Percentiles rank a stretch among this genome's conserved stretches.
Conservation (phyloP, 1,139 yeast genomes). For the Scheffersomyces stambukii region DNA sequence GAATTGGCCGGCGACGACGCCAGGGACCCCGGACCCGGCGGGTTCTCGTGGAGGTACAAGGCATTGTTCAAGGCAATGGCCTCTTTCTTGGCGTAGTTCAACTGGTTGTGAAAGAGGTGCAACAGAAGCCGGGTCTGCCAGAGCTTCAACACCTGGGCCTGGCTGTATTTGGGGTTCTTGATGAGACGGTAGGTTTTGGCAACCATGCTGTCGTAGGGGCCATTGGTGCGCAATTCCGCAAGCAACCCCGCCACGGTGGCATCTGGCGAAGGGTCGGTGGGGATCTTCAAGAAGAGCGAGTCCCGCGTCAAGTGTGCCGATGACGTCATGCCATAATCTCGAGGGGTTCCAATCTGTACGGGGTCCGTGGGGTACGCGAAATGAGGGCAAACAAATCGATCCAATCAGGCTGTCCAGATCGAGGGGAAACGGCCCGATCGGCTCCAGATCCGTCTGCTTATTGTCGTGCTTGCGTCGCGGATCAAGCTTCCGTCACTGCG, state of each 20-base stretch:
- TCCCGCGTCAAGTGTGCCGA: slow-evolving; percentile 11
- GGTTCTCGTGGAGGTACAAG: slow-evolving; percentile 31
- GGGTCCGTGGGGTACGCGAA: background rate
- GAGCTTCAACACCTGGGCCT: slow-evolving; percentile 15
- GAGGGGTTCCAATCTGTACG: too few relatives aligned
- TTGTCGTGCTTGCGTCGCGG: too few relatives aligned
- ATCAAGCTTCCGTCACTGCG: too few relatives aligned
- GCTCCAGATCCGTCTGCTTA: too few relatives aligned
- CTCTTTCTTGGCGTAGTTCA: slow-evolving; percentile 32
- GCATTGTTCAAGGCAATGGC: slow-evolving; percentile 36
- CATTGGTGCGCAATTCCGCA: slow-evolving; percentile 1
- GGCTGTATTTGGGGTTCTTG: slow-evolving; percentile 7
- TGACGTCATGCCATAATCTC: too few relatives aligned
- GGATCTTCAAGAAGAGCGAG: slow-evolving; percentile 14
- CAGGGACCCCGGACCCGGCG: too few relatives aligned
- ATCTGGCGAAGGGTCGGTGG: slow-evolving; percentile 8
- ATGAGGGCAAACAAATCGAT: background rate
- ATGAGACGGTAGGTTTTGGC: slow-evolving; percentile 12
- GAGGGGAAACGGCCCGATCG: background rate
- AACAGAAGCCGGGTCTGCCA: slow-evolving; percentile 39
- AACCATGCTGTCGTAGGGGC: slow-evolving; percentile 7
- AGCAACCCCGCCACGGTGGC: slow-evolving; percentile 4
- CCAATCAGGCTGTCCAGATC: background rate
- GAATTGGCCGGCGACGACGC: background rate
- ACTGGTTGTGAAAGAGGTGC: slow-evolving; percentile 27